Evolutionary conservation across 768 basidiomycete species (phyloP).

Genomic region (Pulveroboletus sp.): DNA sequence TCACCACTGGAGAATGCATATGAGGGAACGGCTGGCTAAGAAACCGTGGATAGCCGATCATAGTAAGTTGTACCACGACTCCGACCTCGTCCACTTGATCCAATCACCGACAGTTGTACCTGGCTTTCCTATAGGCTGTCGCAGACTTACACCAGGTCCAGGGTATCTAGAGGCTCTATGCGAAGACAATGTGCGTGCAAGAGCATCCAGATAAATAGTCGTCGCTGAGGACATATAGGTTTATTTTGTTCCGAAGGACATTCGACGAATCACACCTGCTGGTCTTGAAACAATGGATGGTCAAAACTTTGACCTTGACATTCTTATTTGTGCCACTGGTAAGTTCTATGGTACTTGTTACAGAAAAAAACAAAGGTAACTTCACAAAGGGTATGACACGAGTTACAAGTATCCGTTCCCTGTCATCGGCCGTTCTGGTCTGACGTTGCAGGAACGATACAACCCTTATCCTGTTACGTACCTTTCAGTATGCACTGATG

Average conservation of each 20-base stretch:
- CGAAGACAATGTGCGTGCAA: conserved; percentile 46
- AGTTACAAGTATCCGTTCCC: conserved; percentile 47
- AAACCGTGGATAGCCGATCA: conserved; percentile 62
- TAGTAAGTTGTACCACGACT: conserved; percentile 1
- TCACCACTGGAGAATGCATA: conserved; percentile 39
- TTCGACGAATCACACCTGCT: conserved; percentile 46
- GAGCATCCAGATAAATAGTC: not conserved
- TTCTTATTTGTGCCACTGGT: conserved; percentile 64
- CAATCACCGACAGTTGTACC: conserved; percentile 41
- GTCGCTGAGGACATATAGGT: conserved; percentile 15
- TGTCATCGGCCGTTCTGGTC: conserved; percentile 52
- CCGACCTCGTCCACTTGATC: not conserved
- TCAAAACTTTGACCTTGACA: conserved; percentile 50
- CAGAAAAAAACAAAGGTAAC: not conserved
- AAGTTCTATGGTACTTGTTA: not conserved
- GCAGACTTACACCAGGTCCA: conserved; percentile 65
- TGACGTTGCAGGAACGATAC: conserved; percentile 52
- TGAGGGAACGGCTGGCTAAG: conserved; percentile 49
- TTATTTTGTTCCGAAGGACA: conserved; percentile 49
- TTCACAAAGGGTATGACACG: conserved; percentile 40
- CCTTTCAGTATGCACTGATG: conserved; percentile 55
- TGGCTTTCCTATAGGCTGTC: conserved; percentile 55
- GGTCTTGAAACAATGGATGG: conserved; percentile 62
- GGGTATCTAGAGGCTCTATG: conserved; percentile 67
- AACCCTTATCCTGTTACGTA: conserved; percentile 56